Conservation (phyloP, 495 filamentous ascomycete genomes). For the Aspergillus bertholletiae region DNA sequence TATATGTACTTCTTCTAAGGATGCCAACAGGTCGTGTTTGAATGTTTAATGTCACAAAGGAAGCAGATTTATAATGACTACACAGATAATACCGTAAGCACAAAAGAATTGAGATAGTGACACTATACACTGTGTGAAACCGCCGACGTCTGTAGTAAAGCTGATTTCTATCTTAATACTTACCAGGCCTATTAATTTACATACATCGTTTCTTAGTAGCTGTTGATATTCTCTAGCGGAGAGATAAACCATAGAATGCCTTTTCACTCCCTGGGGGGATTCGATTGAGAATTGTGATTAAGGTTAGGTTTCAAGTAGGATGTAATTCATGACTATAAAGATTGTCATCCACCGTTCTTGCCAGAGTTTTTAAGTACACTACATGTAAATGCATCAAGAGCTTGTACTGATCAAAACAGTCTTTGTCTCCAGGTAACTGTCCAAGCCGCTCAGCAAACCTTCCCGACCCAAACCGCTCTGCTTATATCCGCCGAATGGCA, state of each 20-base stretch:
- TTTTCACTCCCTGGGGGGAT: no score
- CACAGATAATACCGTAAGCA: not conserved
- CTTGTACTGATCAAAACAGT: conserved; percentile 31
- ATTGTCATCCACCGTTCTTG: no score
- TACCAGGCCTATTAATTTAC: no score
- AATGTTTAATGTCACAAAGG: not conserved
- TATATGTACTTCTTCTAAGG: not conserved
- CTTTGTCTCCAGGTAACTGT: conserved; percentile 50
- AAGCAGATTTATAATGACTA: not conserved
- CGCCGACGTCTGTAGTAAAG: not conserved
- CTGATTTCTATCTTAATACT: not conserved
- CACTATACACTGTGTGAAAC: not conserved
- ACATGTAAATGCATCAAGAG: not conserved
- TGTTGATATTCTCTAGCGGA: no score
- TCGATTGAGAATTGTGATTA: no score
- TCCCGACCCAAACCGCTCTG: conserved; percentile 87
- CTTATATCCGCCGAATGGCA: conserved; percentile 88
- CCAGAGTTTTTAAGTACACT: not conserved
- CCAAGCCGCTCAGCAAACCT: conserved; percentile 37
- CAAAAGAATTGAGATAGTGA: not conserved
- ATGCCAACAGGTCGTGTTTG: not conserved
- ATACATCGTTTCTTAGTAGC: no score
- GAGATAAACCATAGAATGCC: no score
- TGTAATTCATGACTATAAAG: no score
- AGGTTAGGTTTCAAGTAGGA: no score